These are phyloP conservation scores for Ilyonectria mors-panacis DNA, from an alignment of 2,329 filamentous ascomycete genomes.

Conservation along the genomic window DNA sequence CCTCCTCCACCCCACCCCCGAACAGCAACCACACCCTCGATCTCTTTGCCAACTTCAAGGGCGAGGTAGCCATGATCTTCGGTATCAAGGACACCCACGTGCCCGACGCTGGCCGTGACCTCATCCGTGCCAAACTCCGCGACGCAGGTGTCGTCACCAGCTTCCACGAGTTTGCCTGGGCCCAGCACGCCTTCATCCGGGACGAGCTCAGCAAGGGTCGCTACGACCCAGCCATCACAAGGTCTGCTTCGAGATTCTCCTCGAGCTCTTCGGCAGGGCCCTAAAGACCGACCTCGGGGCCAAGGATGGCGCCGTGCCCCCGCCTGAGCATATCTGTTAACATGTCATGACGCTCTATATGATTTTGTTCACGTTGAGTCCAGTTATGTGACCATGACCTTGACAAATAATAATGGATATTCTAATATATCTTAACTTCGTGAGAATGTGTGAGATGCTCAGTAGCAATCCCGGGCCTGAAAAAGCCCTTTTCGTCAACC, in stretches of 20 bases:
- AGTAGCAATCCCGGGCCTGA: constrained; percentile 30
- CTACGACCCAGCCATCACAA: constrained; percentile 90
- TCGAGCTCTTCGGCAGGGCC: constrained; percentile 86
- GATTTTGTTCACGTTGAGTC: constrained; percentile 7
- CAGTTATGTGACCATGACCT: constrained; percentile 11
- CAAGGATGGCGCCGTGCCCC: constrained; percentile 70
- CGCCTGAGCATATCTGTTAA: constrained; percentile 82
- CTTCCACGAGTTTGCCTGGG: constrained; percentile 93
- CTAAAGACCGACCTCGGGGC: constrained; percentile 85
- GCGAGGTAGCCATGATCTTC: constrained; percentile 92
- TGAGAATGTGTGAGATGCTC: constrained; percentile 42
- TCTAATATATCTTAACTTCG: constrained; percentile 49
- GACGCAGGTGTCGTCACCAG: constrained; percentile 81
- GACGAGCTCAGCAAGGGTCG: constrained; percentile 95
- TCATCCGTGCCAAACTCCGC: constrained; percentile 86
- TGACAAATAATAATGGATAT: constrained; percentile 43
- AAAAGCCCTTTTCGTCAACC: constrained; percentile 35
- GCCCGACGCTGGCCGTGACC: constrained; percentile 83
- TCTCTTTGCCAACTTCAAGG: constrained; percentile 76
- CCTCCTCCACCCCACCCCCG: constrained; percentile 55
- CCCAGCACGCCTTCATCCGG: constrained; percentile 94
- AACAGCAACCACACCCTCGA: constrained; percentile 67
- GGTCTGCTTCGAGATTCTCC: constrained; percentile 90
- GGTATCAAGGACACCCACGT: constrained; percentile 94
- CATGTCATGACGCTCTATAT: constrained; percentile 14